Conservation (phyloP, 192 early-diverging fungal species). For the Fimicolochytrium jonesii region DNA sequence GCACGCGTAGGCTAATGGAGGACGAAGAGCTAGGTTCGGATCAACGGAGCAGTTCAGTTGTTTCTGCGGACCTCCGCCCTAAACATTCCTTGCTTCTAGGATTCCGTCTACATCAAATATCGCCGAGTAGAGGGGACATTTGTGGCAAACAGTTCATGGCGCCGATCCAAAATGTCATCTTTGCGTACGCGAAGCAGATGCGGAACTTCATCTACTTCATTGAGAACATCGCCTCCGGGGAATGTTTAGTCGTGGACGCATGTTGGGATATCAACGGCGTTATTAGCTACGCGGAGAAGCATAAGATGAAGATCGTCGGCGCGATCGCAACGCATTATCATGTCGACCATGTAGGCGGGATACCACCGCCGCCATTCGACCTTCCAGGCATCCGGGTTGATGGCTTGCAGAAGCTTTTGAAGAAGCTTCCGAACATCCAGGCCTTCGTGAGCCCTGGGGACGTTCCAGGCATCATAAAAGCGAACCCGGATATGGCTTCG, state of each 20-base stretch:
- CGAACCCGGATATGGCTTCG: slow-evolving; percentile 61
- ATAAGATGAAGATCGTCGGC: slow-evolving; percentile 65
- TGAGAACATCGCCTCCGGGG: slow-evolving; percentile 58
- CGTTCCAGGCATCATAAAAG: slow-evolving; percentile 58
- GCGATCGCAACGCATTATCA: slow-evolving; percentile 35
- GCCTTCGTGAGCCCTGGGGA: slow-evolving; percentile 75
- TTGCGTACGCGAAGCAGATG: slow-evolving; percentile 76
- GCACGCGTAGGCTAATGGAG: neutral
- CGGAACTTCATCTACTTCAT: slow-evolving; percentile 83
- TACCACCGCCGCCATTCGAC: slow-evolving; percentile 83
- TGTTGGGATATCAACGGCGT: slow-evolving; percentile 94
- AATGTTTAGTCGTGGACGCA: slow-evolving; percentile 83
- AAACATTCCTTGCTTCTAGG: slow-evolving; percentile 20
- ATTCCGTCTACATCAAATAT: slow-evolving; percentile 61
- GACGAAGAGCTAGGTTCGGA: slow-evolving; percentile 9
- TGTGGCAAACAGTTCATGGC: slow-evolving; percentile 52
- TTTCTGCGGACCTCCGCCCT: too few species aligned
- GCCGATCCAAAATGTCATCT: slow-evolving; percentile 72
- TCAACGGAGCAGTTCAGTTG: too few species aligned
- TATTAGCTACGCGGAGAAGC: slow-evolving; percentile 50
- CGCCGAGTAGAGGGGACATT: slow-evolving; percentile 65
- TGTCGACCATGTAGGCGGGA: slow-evolving; percentile 58
- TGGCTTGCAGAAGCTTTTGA: slow-evolving; percentile 71
- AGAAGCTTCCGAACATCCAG: slow-evolving; percentile 65
- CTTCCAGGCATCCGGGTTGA: slow-evolving; percentile 71